phyloP scores from a whole-genome alignment of 441 rosid genomes.

The Omphalea diandra region DNA sequence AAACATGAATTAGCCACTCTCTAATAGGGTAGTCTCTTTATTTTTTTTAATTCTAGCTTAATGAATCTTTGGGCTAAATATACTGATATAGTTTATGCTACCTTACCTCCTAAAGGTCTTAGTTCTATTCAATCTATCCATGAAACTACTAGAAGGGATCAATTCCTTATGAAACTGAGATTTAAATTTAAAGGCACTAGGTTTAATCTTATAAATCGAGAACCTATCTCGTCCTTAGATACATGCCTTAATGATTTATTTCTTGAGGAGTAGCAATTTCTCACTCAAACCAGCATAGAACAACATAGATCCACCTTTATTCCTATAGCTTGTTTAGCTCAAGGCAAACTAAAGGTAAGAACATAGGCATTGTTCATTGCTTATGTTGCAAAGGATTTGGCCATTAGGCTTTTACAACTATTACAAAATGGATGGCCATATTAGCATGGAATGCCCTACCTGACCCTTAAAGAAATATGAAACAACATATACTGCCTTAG shows the following conservation, averaged over 20 bases:
- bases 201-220: no score
- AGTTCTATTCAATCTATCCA: neutral
- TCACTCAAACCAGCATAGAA: neutral
- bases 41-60: neutral
- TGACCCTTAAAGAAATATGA: neutral
- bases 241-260: no score
- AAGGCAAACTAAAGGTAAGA: neutral
- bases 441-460: neutral
- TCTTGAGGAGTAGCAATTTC: neutral
- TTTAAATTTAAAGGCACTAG: neutral
- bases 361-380: neutral
- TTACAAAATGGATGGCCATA: neutral
- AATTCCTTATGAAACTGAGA: constrained; percentile 6
- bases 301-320: neutral
- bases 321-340: neutral
- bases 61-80: constrained; percentile 1
- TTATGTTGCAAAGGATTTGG: neutral
- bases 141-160: neutral
- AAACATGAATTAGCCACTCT: constrained; percentile 6
- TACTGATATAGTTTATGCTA: neutral
- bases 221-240: no score
- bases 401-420: no score
- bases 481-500: neutral
- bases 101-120: neutral
- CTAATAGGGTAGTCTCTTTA: neutral